These are phyloP conservation scores for Curvularia verruculosa DNA, from an alignment of 2,329 filamentous ascomycete genomes.

Conservation along the genomic window DNA sequence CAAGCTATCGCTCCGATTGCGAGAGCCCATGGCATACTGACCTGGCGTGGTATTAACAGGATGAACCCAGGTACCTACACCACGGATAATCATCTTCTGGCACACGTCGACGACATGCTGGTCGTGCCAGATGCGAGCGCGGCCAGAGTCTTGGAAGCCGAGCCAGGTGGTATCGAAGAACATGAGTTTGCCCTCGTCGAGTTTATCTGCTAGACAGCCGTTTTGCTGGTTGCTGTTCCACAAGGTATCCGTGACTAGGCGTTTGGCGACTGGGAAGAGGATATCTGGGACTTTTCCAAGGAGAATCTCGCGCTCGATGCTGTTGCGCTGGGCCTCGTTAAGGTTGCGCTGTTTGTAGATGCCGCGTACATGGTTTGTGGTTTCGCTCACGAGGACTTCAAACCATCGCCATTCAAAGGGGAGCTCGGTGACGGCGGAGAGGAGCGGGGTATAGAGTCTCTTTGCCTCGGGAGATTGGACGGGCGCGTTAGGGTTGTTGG, in stretches of 20 bases:
- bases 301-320: slow-evolving; percentile 60
- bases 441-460: slow-evolving; percentile 52
- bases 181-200: slow-evolving; percentile 72
- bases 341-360: slow-evolving; percentile 59
- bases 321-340: slow-evolving; percentile 53
- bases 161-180: slow-evolving; percentile 75
- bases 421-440: slow-evolving; percentile 37
- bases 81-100: slow-evolving; percentile 56
- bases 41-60: slow-evolving; percentile 11
- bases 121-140: slow-evolving; percentile 65
- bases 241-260: slow-evolving; percentile 53
- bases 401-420: slow-evolving; percentile 56
- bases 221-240: slow-evolving; percentile 44
- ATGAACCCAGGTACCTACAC: slow-evolving; percentile 34
- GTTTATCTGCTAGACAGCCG: slow-evolving; percentile 60
- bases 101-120: slow-evolving; percentile 64
- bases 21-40: slow-evolving; percentile 11
- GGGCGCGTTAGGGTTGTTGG: slow-evolving; percentile 44
- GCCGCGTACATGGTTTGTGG: slow-evolving; percentile 69
- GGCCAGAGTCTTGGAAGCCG: slow-evolving; percentile 65
- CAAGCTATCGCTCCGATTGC: slow-evolving; percentile 33
- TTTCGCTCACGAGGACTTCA: slow-evolving; percentile 59
- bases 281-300: slow-evolving; percentile 59
- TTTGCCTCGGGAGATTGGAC: slow-evolving; percentile 52
- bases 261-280: slow-evolving; percentile 56